These are phyloP conservation scores for Zizania palustris DNA, from an alignment of 202 grass and related monocot species.

Conservation along the genomic window DNA sequence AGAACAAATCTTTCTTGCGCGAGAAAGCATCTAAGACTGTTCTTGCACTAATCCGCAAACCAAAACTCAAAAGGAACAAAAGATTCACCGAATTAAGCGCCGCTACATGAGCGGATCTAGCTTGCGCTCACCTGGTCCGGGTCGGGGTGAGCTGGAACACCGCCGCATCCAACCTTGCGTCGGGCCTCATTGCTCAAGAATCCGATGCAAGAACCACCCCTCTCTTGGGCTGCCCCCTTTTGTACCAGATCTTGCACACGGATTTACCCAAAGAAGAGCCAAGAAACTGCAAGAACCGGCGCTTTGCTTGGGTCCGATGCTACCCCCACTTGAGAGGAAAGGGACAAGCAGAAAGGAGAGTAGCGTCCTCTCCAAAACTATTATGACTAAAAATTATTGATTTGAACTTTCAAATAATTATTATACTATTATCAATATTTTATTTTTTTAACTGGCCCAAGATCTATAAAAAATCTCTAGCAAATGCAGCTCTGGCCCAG, in stretches of 20 bases:
- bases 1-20: neutral
- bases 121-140: constrained; percentile 68
- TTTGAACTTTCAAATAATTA: too few relatives aligned
- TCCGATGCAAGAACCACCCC: neutral
- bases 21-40: neutral
- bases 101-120: constrained; percentile 41
- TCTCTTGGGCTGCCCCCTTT: neutral
- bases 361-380: neutral
- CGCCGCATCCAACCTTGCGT: constrained; percentile 67
- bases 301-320: constrained; percentile 51
- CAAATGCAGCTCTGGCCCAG: constrained; percentile 31
- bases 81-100: constrained; percentile 4
- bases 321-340: constrained; percentile 46
- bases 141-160: constrained; percentile 95
- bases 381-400: too few relatives aligned
- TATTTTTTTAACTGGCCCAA: too few relatives aligned
- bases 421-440: too few relatives aligned
- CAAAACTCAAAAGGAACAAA: neutral
- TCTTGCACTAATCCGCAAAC: constrained; percentile 12
- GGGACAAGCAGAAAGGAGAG: constrained; percentile 37
- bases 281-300: constrained; percentile 36
- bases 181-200: constrained; percentile 65
- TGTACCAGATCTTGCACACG: constrained; percentile 50
- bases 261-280: constrained; percentile 3
- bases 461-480: constrained; percentile 1